A percentile compares a stretch with the other conserved stretches of the same genome.
phyloP scores from a whole-genome alignment of 2,329 filamentous ascomycete genomes.

The Triangularia setosa region DNA sequence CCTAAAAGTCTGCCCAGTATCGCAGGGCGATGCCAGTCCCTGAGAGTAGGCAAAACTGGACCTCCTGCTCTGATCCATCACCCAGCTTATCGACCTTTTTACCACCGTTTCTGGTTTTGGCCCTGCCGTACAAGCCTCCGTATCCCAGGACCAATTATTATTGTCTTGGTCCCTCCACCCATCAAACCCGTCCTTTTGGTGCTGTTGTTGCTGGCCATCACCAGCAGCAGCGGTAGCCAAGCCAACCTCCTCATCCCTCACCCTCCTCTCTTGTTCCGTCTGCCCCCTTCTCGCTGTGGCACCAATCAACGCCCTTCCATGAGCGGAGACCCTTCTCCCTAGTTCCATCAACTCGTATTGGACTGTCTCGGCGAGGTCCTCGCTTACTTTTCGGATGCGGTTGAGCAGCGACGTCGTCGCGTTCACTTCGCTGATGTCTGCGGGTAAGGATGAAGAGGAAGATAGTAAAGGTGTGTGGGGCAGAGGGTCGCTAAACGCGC shows the following conservation, averaged over 20 bases:
- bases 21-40: neutral
- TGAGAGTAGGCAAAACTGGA: neutral
- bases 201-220: neutral
- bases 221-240: neutral
- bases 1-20: neutral
- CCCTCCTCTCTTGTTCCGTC: neutral
- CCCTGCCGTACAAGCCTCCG: neutral
- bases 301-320: neutral
- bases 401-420: slow-evolving; percentile 1
- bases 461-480: slow-evolving; percentile 25
- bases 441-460: neutral
- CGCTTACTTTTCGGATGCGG: slow-evolving; percentile 13
- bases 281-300: neutral
- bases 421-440: neutral
- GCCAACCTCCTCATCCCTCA: slow-evolving; percentile 5
- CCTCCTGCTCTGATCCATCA: neutral
- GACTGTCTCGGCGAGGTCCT: slow-evolving; percentile 5
- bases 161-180: neutral
- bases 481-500: slow-evolving; percentile 5
- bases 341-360: slow-evolving; percentile 15
- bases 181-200: neutral
- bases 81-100: neutral
- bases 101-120: neutral
- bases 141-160: neutral
- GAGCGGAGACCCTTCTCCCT: slow-evolving; percentile 5